These are phyloP conservation scores for Malus hybrid DNA, from an alignment of 331 rosid species.

Conservation along the genomic window DNA sequence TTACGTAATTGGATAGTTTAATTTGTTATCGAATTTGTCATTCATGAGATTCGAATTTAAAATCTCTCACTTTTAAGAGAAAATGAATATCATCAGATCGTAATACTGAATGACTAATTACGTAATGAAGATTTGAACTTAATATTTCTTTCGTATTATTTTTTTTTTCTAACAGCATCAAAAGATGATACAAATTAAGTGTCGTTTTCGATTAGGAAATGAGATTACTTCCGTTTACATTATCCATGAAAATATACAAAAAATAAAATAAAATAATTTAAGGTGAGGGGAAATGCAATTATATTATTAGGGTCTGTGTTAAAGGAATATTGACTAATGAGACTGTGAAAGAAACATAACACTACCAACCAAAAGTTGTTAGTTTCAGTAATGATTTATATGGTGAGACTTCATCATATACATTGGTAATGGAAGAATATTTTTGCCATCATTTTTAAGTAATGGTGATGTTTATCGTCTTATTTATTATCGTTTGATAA, in stretches of 20 bases:
- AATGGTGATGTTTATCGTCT: no score
- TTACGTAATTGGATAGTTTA: accelerated
- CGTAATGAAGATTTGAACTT: no score
- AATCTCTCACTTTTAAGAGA: accelerated
- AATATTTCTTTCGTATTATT: no score
- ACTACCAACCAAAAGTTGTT: conserved; percentile 14
- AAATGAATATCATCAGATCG: accelerated
- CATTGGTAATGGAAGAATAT: neutral
- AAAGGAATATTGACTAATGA: neutral
- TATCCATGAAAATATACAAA: neutral
- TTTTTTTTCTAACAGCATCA: neutral
- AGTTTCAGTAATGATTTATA: conserved; percentile 19
- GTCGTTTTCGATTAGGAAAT: neutral
- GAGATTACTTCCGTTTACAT: neutral
- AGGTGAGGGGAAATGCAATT: neutral
- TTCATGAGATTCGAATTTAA: no score
- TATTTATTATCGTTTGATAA: no score
- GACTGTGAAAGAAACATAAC: neutral
- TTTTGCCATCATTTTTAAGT: no score
- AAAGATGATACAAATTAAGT: neutral
- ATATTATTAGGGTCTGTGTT: neutral
- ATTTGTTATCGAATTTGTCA: no score
- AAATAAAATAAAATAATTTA: neutral
- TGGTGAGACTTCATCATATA: conserved; percentile 20
- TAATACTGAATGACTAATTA: no score